Conservation (phyloP, 2,329 filamentous ascomycete species). For the Ascochyta lentis region DNA sequence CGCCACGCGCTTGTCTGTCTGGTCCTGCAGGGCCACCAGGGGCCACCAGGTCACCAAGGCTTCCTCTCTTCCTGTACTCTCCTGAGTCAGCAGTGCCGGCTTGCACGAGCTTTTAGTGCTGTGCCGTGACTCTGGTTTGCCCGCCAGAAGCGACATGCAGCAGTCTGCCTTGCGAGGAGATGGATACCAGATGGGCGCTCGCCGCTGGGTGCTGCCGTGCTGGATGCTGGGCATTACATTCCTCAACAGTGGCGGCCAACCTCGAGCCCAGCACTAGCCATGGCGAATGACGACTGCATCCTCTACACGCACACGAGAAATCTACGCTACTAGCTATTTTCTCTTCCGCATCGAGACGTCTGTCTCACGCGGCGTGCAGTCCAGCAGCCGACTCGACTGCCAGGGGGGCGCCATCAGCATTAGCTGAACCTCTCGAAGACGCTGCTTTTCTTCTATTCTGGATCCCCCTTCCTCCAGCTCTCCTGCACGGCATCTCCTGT, state of each 20-base stretch:
- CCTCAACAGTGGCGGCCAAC: slow-evolving; percentile 4
- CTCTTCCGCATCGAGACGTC: slow-evolving; percentile 4
- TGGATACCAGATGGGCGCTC: no score
- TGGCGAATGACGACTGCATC: slow-evolving; percentile 6
- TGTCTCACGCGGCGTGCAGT: slow-evolving; percentile 2
- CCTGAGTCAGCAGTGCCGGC: background rate
- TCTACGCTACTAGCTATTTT: slow-evolving; percentile 12
- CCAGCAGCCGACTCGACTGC: slow-evolving; percentile 2
- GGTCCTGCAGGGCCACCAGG: slow-evolving; percentile 9
- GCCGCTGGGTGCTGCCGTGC: background rate
- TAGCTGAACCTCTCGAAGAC: background rate
- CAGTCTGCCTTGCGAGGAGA: background rate
- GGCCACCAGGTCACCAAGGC: background rate
- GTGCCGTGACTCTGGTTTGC: background rate
- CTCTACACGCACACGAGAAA: background rate
- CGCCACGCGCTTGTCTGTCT: slow-evolving; percentile 3
- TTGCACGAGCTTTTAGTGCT: slow-evolving; percentile 2
- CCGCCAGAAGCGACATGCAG: slow-evolving; percentile 2
- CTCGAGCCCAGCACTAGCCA: slow-evolving; percentile 2
- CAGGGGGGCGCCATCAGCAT: background rate
- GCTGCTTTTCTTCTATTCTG: background rate
- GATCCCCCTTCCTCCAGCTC: no score
- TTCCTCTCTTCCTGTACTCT: background rate
- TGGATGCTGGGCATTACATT: slow-evolving; percentile 5
- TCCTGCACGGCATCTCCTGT: background rate